Base-by-base conservation (phyloP, 2,329 filamentous ascomycete species). In the Plectosphaerella plurivora region DNA sequence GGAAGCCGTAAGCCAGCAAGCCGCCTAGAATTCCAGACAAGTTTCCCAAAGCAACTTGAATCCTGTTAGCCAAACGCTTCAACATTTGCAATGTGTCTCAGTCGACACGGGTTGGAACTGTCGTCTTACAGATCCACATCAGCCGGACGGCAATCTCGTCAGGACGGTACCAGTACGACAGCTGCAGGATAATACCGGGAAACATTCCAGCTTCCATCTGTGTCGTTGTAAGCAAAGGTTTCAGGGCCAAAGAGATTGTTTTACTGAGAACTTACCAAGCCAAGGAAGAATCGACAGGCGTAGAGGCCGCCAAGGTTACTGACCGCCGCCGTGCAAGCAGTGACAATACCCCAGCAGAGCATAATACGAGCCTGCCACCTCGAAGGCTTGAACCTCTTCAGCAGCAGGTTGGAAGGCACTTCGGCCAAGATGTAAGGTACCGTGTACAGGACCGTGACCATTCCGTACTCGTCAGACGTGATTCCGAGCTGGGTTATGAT, bases 151-250 rank as follows among this genome's bases (percentile, higher is more conserved):
- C 69, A 67, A 77, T 72, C 53, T 77, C 74, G 50, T 77, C 74
- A 0, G 73, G 71, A 5, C 74, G 63, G 53, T 77, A 77, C 73
- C 74, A 77, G 53, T 75, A 76, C 2, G 67, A 70, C 63, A 76
- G 66, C 53, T 75, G 73, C 5, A 75, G 51, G 15, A 74, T 65
- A 10, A 75, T 64, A 0, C 72, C 71, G 2, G 73, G 71, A 50
- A 71, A 74, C 61, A 71, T 65, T 10, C 70, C 70, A 2, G 70
- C 69, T 50, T 73, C 70, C 41, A 68, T 64, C 60, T 67, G 50
- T 22, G 58, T 64, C 16, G 5, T 20, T 3, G 14, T 11, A 11
- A 4, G 28, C 28, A 12, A 28, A 33, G 11, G 7, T 16, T 1
- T 12, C 28, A 33, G 4, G 28, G 28, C 22, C 22, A 3, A 22